Evolutionary conservation across 2,329 filamentous ascomycete species (phyloP), one percentile per base, ranked within the genome.

Genomic region (Plectosphaerella cucumerina): DNA sequence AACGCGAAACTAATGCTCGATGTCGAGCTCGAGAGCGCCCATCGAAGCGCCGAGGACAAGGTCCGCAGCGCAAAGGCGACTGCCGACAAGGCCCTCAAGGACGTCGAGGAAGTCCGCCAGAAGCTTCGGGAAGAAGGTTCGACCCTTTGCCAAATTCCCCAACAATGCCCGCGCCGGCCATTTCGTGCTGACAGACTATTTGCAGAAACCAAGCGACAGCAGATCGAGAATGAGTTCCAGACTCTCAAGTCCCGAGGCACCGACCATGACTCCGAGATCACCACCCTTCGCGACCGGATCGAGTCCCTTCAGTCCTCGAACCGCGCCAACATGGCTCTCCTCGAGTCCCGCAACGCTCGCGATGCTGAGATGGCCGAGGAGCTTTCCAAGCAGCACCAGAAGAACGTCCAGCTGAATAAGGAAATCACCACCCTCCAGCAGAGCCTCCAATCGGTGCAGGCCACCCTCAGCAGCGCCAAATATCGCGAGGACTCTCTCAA

Each of bases 1-100:
- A 86, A 93, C 10, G 89, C 96, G 58, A 97, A 97, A 72, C 79
- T 97, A 43, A 86, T 90, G 59, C 76, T 89, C 44, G 90, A 96
- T 62, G 94, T 99, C 43, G 92, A 97, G 73, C 81, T 97, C 8
- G 94, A 99, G 68, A 94, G 90, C 68, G 87, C 87, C 17, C 86
- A 96, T 45, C 86, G 91, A 60, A 88, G 82, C 58, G 86, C 87
- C 53, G 93, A 97, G 65, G 84, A 87, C 21, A 89, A 91, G 69
- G 85, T 86, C 58, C 90, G 93, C 64, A 82, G 85, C 9, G 84
- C 94, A 65, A 96, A 94, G 70, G 78, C 81, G 6, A 89, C 87
- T 1, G 81, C 90, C 43, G 90, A 95, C 55, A 93, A 93, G 66
- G 86, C 88, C 10, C 78, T 92, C 54, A 88, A 89, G 58, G 92